Evolutionary conservation across 1,284 basidiomycete genomes (phyloP), one percentile per base, ranked within the genome.

Genomic region (Xanthoconium separans): DNA sequence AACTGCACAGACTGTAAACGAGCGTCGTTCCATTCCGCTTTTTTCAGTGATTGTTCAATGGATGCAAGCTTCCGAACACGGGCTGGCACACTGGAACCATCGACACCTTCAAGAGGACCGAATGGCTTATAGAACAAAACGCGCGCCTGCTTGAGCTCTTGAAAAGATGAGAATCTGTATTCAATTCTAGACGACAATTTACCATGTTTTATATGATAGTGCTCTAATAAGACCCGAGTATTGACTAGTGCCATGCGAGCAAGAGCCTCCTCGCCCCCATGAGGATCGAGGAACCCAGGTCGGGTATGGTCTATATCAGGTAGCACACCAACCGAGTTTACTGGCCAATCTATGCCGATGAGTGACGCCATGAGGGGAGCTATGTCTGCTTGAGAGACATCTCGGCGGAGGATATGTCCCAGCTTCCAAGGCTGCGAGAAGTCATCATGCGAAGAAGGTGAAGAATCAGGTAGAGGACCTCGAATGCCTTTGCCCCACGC

Each of bases 341-440:
- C 84, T 7, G 89, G 89, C 84, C 87, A 89, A 50, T 84, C 69
- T 9, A 81, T 75, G 16, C 89, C 89, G 20, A 91, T 63, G n/a
- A 91, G 72, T 1, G 85, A 72, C 3, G 88, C 78, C 87, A 95
- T 92, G 42, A 95, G 75, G 7, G 88, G 78, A 10, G 93, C 81
- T 20, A 95, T 76, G 63, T 95, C 93, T 0, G 91, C 93, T 64
- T 95, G 93, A 55, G 90, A 89, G 3, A 95, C 78, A 61, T 95
- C 91, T 30, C 81, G 79, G 15, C 90, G 78, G 27, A 80, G 72
- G 1, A 90, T 69, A 50, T 82, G 76, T 5, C 66, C 63, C 2
- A 89, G 69, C 11, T 72, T 70, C 88, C 89, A 93, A 2, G 80
- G 75, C 29, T 63, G 64, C 2, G 89, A 91, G 61, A 87, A 91